Evolutionary conservation across 805 yeast genomes (phyloP).

Genomic region (Starmerella vaccinii): DNA sequence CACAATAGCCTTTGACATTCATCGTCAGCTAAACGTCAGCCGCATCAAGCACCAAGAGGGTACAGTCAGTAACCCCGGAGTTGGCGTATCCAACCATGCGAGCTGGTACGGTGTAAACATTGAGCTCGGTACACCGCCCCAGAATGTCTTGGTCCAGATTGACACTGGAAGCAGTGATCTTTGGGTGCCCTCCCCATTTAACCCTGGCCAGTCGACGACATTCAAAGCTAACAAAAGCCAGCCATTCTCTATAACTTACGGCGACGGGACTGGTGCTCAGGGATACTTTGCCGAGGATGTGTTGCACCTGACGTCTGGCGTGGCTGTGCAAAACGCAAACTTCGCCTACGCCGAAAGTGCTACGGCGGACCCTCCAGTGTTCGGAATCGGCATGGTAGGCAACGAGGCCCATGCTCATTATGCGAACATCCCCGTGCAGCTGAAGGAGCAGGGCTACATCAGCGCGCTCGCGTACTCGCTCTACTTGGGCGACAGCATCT

Average conservation of each 20-base stretch:
- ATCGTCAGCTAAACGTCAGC: not conserved
- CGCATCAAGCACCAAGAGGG: not conserved
- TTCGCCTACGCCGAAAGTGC: slow-evolving; percentile 65
- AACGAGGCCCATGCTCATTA: slow-evolving; percentile 32
- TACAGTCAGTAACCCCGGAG: not conserved
- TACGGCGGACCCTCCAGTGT: slow-evolving; percentile 48
- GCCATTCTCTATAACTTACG: slow-evolving; percentile 26
- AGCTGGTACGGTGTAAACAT: slow-evolving; percentile 14
- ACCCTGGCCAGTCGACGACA: slow-evolving; percentile 23
- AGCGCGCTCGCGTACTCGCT: slow-evolving; percentile 37
- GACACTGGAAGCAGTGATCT: slow-evolving; percentile 66
- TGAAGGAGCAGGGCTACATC: slow-evolving; percentile 35
- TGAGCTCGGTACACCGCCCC: slow-evolving; percentile 44
- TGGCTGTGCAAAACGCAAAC: slow-evolving; percentile 36
- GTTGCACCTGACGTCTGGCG: slow-evolving; percentile 28
- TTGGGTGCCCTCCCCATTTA: slow-evolving; percentile 38
- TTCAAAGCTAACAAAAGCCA: slow-evolving; percentile 12
- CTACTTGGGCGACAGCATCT: slow-evolving; percentile 33
- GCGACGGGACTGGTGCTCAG: slow-evolving; percentile 40
- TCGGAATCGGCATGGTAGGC: slow-evolving; percentile 30
- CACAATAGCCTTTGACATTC: not conserved
- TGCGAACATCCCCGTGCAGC: slow-evolving; percentile 30
- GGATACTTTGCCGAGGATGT: slow-evolving; percentile 55
- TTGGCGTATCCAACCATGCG: not conserved
- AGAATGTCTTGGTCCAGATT: slow-evolving; percentile 41